Evolutionary conservation across 2,329 filamentous ascomycete genomes (phyloP).

Genomic region (Xylariales sp.): DNA sequence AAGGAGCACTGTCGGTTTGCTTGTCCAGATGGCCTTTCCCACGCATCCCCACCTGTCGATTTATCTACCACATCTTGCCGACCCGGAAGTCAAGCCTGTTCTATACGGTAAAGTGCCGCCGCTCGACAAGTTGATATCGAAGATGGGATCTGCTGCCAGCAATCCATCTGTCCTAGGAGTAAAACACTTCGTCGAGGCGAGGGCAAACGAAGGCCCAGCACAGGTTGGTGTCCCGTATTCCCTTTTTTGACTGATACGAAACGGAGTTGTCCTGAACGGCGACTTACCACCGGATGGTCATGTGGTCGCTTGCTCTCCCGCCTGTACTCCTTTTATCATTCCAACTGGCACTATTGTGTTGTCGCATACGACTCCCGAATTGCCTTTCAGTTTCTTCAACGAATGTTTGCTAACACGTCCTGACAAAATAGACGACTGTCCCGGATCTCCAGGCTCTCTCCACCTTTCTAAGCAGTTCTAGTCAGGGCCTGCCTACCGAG

Average conservation of each 20-base stretch:
- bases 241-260: neutral
- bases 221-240: constrained; percentile 37
- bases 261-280: too few relatives aligned
- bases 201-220: constrained; percentile 51
- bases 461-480: constrained; percentile 51
- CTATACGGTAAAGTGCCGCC: constrained; percentile 76
- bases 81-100: constrained; percentile 59
- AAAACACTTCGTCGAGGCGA: constrained; percentile 65
- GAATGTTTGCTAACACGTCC: too few relatives aligned
- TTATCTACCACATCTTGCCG: constrained; percentile 64
- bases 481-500: constrained; percentile 54
- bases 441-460: constrained; percentile 67
- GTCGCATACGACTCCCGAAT: too few relatives aligned
- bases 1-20: constrained; percentile 64
- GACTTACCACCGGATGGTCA: too few relatives aligned
- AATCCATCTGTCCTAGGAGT: constrained; percentile 59
- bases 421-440: constrained; percentile 50
- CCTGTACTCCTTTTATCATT: too few relatives aligned
- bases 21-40: constrained; percentile 71
- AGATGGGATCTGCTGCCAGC: constrained; percentile 57
- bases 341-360: too few relatives aligned
- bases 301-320: too few relatives aligned
- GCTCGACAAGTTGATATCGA: constrained; percentile 73
- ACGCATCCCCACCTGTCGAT: constrained; percentile 71
- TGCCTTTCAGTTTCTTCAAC: too few relatives aligned